Conservation (phyloP, 768 basidiomycete genomes). For the Rhizopogon rudus region DNA sequence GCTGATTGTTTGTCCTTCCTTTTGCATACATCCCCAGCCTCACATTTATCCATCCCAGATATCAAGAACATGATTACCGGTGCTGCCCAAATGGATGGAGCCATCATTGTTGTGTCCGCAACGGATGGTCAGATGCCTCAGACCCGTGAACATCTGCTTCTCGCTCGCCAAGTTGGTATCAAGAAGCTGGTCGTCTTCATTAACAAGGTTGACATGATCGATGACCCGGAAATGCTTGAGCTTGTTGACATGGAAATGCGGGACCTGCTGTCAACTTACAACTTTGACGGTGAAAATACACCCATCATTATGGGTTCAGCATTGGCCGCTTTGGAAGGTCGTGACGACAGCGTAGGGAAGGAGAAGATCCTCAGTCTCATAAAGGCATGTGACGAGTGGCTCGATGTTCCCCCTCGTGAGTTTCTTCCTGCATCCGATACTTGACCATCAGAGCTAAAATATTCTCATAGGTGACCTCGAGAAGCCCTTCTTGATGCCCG, state of each 20-base stretch:
- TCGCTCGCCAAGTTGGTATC: slow-evolving; percentile 97
- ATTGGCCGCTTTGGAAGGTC: slow-evolving; percentile 88
- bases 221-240: slow-evolving; percentile 97
- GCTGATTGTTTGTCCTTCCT: slow-evolving; percentile 69
- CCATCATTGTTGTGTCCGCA: slow-evolving; percentile 94
- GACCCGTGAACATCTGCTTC: slow-evolving; percentile 95
- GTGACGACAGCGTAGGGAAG: slow-evolving; percentile 73
- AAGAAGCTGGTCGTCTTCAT: slow-evolving; percentile 98
- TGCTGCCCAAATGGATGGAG: slow-evolving; percentile 96
- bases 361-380: slow-evolving; percentile 80
- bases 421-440: slow-evolving; percentile 7
- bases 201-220: slow-evolving; percentile 97
- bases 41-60: slow-evolving; percentile 39
- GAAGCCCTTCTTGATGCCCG: slow-evolving; percentile 93
- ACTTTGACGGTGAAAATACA: slow-evolving; percentile 95
- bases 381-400: slow-evolving; percentile 87
- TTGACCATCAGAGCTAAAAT: slow-evolving; percentile 1
- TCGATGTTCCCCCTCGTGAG: slow-evolving; percentile 88
- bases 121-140: slow-evolving; percentile 99
- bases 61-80: slow-evolving; percentile 99
- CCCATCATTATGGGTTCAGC: slow-evolving; percentile 99
- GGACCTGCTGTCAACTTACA: slow-evolving; percentile 86
- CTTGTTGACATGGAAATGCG: slow-evolving; percentile 99
- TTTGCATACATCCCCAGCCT: slow-evolving; percentile 7
- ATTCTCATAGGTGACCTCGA: slow-evolving; percentile 77